A percentile compares a stretch with the other conserved stretches of the same genome.
Conservation (phyloP, 352 stramenopile genomes). For the Phytophthora aleatoria region DNA sequence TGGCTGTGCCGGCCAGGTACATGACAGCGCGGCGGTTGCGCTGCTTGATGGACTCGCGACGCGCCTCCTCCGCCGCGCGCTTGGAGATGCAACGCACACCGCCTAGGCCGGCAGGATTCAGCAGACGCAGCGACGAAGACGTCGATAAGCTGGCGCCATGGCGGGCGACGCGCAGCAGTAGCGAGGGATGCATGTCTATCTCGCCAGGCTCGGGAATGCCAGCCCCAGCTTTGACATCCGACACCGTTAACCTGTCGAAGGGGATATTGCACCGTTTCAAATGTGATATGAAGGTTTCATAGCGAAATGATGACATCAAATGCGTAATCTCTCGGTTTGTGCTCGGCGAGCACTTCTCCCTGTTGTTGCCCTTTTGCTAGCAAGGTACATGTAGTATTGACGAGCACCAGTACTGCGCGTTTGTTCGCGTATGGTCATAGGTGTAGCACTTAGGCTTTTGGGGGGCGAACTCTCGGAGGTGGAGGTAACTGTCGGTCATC, state of each 20-base stretch:
- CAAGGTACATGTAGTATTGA: too few relatives aligned
- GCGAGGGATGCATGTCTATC: slow-evolving; percentile 39
- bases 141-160: slow-evolving; percentile 16
- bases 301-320: slow-evolving; percentile 4
- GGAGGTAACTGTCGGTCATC: too few relatives aligned
- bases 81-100: slow-evolving; percentile 53
- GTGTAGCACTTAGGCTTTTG: too few relatives aligned
- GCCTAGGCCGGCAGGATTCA: slow-evolving; percentile 11
- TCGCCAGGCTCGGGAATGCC: slow-evolving; percentile 26
- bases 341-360: not conserved
- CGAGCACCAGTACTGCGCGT: too few relatives aligned
- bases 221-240: slow-evolving; percentile 24
- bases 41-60: slow-evolving; percentile 69
- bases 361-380: not conserved
- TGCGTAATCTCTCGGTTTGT: slow-evolving; percentile 15
- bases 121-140: slow-evolving; percentile 15
- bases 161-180: slow-evolving; percentile 28
- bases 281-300: slow-evolving; percentile 11
- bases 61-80: slow-evolving; percentile 49
- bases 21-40: slow-evolving; percentile 92
- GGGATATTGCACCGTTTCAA: slow-evolving; percentile 2
- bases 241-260: not conserved
- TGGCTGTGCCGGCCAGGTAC: slow-evolving; percentile 93
- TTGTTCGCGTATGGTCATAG: too few relatives aligned
- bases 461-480: too few relatives aligned